Base-by-base conservation (phyloP, 2,329 filamentous ascomycete species). In the Fusarium pseudoanthophilum region DNA sequence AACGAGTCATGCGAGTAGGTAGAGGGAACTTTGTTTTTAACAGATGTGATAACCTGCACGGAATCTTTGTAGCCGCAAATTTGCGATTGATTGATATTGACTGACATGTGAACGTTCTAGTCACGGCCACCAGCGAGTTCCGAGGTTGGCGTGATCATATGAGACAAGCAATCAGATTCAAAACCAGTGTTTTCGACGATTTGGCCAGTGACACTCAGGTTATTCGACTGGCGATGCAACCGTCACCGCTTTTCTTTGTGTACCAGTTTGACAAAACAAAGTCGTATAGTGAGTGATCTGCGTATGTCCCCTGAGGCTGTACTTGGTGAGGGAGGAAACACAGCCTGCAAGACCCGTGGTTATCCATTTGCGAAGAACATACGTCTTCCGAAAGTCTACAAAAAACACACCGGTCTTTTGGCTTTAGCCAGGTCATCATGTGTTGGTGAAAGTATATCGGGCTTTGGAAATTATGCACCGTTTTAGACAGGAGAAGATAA, bases 201-300 rank as follows among this genome's bases (percentile, higher is more conserved):
- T 51, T 32, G 34, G 28, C 24, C 32, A 36, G 40, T 37, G 28
- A 24, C n/a, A 26, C 21, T 55, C 48, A 34, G 34, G 51, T 36
- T 32, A 40, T 60, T 55, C 30, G 59, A 59, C 37, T 42, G n/a
- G 28, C 51, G 32, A 43, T 58, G 39, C 39, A 37, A 26, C 51
- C 46, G 61, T 71, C 72, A 71, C 72, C 72, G 57, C 73, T 64
- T 43, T 70, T 74, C 61, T 16, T 74, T 64, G 70, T 77, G 74
- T 75, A 73, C 53, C 75, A 67, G 67, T 69, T 68, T 71, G 56
- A 65, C 68, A 68, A 63, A 60, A 62, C 63, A 68, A 61, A 62
- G 60, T 66, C 57, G 62, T 63, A 70, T 66, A 59, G 43, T 51
- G 52, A 40, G 51, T 45, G 52, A 40, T 52, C 61, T 58, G 63